Conservation (phyloP, 192 early-diverging fungal species). For the Kickxella alabastrina region DNA sequence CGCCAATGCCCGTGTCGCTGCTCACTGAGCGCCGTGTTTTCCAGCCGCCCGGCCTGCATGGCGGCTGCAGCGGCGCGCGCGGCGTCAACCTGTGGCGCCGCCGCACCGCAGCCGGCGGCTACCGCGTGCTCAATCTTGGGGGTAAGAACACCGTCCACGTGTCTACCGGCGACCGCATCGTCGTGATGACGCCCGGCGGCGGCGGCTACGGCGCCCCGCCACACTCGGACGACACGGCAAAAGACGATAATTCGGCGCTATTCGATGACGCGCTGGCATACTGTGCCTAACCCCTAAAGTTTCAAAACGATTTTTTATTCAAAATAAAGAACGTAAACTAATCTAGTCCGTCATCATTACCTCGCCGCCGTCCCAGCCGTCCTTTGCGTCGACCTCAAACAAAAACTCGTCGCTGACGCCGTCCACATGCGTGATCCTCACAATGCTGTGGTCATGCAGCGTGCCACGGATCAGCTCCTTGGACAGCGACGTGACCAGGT, state of each 20-base stretch:
- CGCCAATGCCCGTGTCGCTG: conserved; percentile 82
- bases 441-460: conserved; percentile 56
- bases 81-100: conserved; percentile 83
- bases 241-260: no score
- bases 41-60: conserved; percentile 79
- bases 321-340: no score
- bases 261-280: no score
- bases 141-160: conserved; percentile 87
- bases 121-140: conserved; percentile 64
- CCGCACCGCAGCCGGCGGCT: conserved; percentile 10
- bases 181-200: conserved; percentile 89
- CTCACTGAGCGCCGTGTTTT: conserved; percentile 89
- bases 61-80: conserved; percentile 65
- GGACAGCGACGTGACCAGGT: conserved; percentile 77
- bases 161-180: conserved; percentile 71
- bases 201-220: conserved; percentile 63
- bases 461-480: conserved; percentile 64
- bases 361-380: no score
- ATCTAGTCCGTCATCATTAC: conserved; percentile 23
- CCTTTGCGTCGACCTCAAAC: conserved; percentile 32
- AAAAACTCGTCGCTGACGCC: conserved; percentile 29
- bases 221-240: no score
- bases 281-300: no score
- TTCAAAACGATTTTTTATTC: no score
- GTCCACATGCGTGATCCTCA: conserved; percentile 46